phyloP scores from a whole-genome alignment of 331 rosid genomes.

The Malus hybrid region DNA sequence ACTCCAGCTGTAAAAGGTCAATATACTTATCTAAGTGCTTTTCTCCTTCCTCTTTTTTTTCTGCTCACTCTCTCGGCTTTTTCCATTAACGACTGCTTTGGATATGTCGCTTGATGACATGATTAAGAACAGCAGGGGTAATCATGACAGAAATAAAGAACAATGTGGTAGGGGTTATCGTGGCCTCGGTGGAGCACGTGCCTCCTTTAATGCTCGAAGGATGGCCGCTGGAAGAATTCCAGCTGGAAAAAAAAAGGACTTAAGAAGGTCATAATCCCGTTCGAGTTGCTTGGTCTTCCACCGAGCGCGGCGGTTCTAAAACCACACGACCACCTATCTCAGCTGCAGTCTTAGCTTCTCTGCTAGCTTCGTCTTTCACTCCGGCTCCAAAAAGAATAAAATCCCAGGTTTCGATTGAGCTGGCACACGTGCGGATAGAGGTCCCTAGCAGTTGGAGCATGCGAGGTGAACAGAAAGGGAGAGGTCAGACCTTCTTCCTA shows the following conservation, averaged over 20 bases:
- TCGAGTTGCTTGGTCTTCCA: conserved; percentile 46
- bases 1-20: too few species aligned
- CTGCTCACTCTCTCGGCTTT: too few species aligned
- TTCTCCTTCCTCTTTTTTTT: too few species aligned
- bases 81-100: conserved; percentile 18
- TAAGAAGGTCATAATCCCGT: conserved; percentile 79
- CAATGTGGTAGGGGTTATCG: conserved; percentile 31
- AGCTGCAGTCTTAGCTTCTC: conserved; percentile 88
- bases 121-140: conserved; percentile 63
- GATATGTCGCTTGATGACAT: conserved; percentile 91
- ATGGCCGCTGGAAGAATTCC: conserved; percentile 9
- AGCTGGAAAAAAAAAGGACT: conserved; percentile 32
- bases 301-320: conserved; percentile 72
- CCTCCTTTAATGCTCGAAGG: conserved; percentile 41
- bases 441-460: too few species aligned
- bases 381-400: conserved; percentile 50
- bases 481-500: too few species aligned
- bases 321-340: conserved; percentile 95
- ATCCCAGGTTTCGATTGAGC: too few species aligned
- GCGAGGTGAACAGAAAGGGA: too few species aligned
- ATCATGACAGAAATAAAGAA: conserved; percentile 60
- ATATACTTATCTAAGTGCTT: too few species aligned
- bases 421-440: too few species aligned
- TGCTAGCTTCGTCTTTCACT: conserved; percentile 74
- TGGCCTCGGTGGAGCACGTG: conserved; percentile 41